These are phyloP conservation scores for Melianthus villosus DNA, from an alignment of 441 rosid species.

Conservation along the genomic window DNA sequence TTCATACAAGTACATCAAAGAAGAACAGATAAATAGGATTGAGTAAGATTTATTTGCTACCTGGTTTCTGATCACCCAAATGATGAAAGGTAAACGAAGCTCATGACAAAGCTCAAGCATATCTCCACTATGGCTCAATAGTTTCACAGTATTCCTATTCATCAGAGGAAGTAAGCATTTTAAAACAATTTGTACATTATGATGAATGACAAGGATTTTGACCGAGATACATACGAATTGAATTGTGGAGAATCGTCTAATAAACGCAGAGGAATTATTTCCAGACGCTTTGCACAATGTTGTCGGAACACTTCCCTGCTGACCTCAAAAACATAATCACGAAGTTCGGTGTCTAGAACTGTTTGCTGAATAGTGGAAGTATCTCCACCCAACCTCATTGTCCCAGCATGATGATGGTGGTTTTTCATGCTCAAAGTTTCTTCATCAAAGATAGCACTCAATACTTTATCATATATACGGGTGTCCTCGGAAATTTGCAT, in stretches of 20 bases:
- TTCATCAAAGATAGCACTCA: slow-evolving; percentile 69
- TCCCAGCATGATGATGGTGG: slow-evolving; percentile 30
- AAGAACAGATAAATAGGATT: neutral
- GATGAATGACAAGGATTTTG: slow-evolving; percentile 2
- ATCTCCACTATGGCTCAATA: slow-evolving; percentile 82
- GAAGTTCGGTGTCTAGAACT: slow-evolving; percentile 58
- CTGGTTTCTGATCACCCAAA: slow-evolving; percentile 61
- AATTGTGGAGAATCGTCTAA: slow-evolving; percentile 48
- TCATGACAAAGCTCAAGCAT: slow-evolving; percentile 84
- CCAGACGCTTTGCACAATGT: slow-evolving; percentile 81
- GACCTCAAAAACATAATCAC: slow-evolving; percentile 61
- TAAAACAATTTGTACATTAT: slow-evolving; percentile 9
- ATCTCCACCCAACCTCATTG: slow-evolving; percentile 23
- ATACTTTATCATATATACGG: slow-evolving; percentile 65
- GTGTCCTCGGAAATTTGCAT: slow-evolving; percentile 88
- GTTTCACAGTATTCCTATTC: slow-evolving; percentile 73
- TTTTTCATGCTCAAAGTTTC: slow-evolving; percentile 38
- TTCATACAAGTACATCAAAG: neutral
- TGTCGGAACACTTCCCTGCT: slow-evolving; percentile 66
- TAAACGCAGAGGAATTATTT: slow-evolving; percentile 56
- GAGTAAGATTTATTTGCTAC: slow-evolving; percentile 18
- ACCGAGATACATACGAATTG: slow-evolving; percentile 37
- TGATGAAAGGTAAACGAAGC: slow-evolving; percentile 69
- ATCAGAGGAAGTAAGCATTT: slow-evolving; percentile 17
- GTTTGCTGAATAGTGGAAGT: slow-evolving; percentile 36